These are phyloP conservation scores for Penicillium herquei DNA, from an alignment of 495 filamentous ascomycete species.

Conservation along the genomic window DNA sequence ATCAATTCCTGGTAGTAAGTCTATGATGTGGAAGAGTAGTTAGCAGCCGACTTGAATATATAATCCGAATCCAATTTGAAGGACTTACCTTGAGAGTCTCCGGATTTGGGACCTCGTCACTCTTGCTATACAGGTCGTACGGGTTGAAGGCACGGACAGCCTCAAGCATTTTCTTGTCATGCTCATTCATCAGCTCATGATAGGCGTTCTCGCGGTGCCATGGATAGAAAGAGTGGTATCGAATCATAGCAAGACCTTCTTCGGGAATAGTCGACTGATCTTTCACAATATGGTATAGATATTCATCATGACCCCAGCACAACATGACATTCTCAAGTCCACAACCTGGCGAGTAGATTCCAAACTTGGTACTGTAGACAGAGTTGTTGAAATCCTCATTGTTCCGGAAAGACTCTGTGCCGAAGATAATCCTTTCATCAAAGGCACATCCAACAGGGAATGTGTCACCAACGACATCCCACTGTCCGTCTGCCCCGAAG, in stretches of 20 bases:
- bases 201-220: slow-evolving; percentile 78
- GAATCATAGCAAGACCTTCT: slow-evolving; percentile 79
- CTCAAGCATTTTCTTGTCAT: slow-evolving; percentile 18
- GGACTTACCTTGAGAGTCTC: not conserved
- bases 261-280: slow-evolving; percentile 67
- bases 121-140: not conserved
- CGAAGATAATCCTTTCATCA: slow-evolving; percentile 67
- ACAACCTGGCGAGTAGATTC: not conserved
- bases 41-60: not conserved
- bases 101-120: not conserved
- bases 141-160: not conserved
- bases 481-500: slow-evolving; percentile 72
- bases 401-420: slow-evolving; percentile 58
- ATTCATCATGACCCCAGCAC: slow-evolving; percentile 55
- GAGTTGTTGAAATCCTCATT: slow-evolving; percentile 63
- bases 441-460: slow-evolving; percentile 81
- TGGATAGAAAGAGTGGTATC: slow-evolving; percentile 81
- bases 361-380: slow-evolving; percentile 55
- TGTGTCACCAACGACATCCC: slow-evolving; percentile 85
- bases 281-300: slow-evolving; percentile 74
- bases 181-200: slow-evolving; percentile 68
- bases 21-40: not conserved
- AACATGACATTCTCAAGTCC: not conserved
- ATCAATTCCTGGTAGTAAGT: not conserved
- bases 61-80: not conserved